A percentile compares a stretch with the other conserved stretches of the same genome.
Evolutionary conservation across 257 asterid species (phyloP).

Genomic region (Przewalskia tangutica): DNA sequence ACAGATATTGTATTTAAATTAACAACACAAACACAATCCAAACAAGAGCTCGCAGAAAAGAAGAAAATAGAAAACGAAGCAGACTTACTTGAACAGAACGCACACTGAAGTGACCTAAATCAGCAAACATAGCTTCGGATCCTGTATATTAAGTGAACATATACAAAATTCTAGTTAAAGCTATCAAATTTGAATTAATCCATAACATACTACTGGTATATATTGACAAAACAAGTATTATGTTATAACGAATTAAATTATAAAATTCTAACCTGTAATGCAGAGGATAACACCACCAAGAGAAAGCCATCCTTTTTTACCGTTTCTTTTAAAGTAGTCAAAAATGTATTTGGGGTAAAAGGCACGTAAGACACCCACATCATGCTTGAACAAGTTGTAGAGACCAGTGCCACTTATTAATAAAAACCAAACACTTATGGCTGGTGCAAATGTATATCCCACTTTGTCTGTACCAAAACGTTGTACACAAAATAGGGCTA

Average conservation of each 20-base stretch:
- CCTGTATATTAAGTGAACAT: no score
- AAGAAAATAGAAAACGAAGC: not conserved
- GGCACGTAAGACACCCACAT: slow-evolving; percentile 30
- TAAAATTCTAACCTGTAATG: slow-evolving; percentile 26
- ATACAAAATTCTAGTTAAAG: no score
- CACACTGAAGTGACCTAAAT: slow-evolving; percentile 60
- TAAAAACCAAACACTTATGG: slow-evolving; percentile 38
- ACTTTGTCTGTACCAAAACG: slow-evolving; percentile 54
- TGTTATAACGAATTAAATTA: no score
- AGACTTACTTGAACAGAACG: slow-evolving; percentile 44
- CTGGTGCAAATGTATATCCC: slow-evolving; percentile 53
- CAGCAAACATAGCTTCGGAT: slow-evolving; percentile 82
- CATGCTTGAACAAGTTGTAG: slow-evolving; percentile 42
- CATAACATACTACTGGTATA: no score
- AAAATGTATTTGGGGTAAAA: slow-evolving; percentile 40
- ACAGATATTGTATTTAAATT: no score
- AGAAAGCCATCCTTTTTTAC: slow-evolving; percentile 42
- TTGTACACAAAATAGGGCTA: slow-evolving; percentile 34
- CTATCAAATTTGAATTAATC: no score
- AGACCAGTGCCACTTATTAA: slow-evolving; percentile 33
- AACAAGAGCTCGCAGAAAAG: no score
- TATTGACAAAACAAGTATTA: no score
- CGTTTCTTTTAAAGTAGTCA: slow-evolving; percentile 33
- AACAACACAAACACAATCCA: no score
- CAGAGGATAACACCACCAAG: slow-evolving; percentile 49